A percentile compares a stretch with the other conserved stretches of the same genome.
Evolutionary conservation across 768 basidiomycete species (phyloP).

Genomic region (Bullera alba): DNA sequence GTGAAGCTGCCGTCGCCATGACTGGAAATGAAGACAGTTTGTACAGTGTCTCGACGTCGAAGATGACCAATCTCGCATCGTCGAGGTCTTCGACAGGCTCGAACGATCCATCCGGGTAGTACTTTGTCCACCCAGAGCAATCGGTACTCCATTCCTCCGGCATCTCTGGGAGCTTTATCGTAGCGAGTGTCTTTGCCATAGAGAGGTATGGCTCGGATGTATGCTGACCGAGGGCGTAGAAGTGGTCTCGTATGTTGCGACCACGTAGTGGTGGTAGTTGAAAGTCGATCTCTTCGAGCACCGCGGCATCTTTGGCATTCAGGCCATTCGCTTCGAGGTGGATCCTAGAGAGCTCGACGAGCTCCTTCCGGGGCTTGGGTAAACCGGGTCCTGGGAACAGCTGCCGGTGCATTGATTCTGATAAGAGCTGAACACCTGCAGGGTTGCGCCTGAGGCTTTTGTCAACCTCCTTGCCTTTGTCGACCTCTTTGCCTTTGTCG

Average conservation of each 20-base stretch:
- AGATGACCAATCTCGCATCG: constrained; percentile 60
- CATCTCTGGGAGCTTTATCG: constrained; percentile 56
- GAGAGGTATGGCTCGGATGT: constrained; percentile 71
- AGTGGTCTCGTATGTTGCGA: constrained; percentile 74
- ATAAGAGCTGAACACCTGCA: constrained; percentile 88
- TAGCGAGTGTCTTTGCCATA: constrained; percentile 58
- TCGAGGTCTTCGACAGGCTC: constrained; percentile 63
- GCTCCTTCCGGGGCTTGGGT: constrained; percentile 56
- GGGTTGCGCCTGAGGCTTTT: constrained; percentile 56
- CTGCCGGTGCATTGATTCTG: constrained; percentile 69
- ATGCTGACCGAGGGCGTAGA: constrained; percentile 65
- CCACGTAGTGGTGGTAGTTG: constrained; percentile 80
- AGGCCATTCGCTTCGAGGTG: constrained; percentile 79
- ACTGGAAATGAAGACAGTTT: constrained; percentile 68
- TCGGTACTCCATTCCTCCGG: constrained; percentile 53
- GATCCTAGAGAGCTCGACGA: constrained; percentile 66
- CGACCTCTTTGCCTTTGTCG: not conserved
- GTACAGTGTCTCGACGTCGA: constrained; percentile 88
- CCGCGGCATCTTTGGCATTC: constrained; percentile 68
- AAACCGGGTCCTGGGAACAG: constrained; percentile 58
- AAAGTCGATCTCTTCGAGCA: constrained; percentile 72
- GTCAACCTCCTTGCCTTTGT: not conserved
- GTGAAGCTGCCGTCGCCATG: constrained; percentile 79
- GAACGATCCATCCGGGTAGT: constrained; percentile 68
- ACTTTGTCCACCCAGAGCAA: constrained; percentile 84